A percentile compares a stretch with the other conserved stretches of the same genome.
Conservation (phyloP, 495 filamentous ascomycete species). For the Xylaria castorea region DNA sequence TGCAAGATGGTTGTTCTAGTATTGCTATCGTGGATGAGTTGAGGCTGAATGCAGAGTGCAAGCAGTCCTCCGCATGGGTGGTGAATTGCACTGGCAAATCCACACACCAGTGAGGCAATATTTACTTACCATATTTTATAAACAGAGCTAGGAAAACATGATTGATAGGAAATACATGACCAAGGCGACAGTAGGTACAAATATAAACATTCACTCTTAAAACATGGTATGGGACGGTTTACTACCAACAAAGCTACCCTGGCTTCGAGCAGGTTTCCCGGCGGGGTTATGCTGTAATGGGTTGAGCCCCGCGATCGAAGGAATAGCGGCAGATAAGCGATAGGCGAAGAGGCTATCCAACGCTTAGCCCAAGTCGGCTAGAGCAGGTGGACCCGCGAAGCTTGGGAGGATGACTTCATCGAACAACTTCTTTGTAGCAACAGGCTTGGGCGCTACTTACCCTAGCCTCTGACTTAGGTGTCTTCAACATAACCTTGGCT, state of each 20-base stretch:
- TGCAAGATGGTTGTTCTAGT: no score
- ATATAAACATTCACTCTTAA: not conserved
- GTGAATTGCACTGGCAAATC: no score
- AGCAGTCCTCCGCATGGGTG: no score
- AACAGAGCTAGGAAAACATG: no score
- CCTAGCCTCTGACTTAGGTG: not conserved
- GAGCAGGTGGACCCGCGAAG: not conserved
- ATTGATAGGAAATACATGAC: no score
- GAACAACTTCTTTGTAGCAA: not conserved
- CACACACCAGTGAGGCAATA: no score
- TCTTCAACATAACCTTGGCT: not conserved
- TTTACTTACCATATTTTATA: no score
- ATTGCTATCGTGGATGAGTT: no score
- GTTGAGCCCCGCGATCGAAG: not conserved
- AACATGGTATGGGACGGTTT: not conserved
- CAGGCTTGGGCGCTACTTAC: not conserved
- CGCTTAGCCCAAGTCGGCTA: conserved; percentile 21
- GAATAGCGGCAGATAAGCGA: conserved; percentile 6
- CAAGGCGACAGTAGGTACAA: not conserved
- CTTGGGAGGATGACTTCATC: conserved; percentile 28
- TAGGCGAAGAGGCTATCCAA: not conserved
- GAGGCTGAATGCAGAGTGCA: no score
- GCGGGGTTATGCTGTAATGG: not conserved
- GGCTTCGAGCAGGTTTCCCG: not conserved
- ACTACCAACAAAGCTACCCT: no score